A percentile compares a stretch with the other conserved stretches of the same genome.
These are phyloP conservation scores for Mesotaenium endlicherianum DNA, from an alignment of 139 green algal species.

Conservation along the genomic window DNA sequence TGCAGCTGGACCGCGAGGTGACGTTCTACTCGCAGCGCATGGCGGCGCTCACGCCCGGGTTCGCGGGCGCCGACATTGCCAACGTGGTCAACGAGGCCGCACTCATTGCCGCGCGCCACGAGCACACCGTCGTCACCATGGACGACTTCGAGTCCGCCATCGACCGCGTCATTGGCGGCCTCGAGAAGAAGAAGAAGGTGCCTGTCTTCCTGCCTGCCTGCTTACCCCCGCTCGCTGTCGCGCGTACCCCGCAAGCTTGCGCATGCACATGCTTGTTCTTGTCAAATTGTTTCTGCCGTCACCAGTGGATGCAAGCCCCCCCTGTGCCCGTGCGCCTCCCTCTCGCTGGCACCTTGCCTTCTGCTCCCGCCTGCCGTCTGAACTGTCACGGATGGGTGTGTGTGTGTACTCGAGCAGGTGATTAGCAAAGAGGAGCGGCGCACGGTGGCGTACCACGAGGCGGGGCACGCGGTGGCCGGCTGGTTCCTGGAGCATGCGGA, in stretches of 20 bases:
- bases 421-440: conserved; percentile 81
- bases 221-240: neutral
- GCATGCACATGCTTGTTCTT: too few species aligned
- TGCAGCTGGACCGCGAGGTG: conserved; percentile 58
- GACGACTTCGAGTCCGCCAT: conserved; percentile 92
- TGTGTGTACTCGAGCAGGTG: too few species aligned
- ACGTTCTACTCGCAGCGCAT: conserved; percentile 81
- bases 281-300: too few species aligned
- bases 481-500: conserved; percentile 98
- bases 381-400: too few species aligned
- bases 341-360: too few species aligned
- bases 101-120: conserved; percentile 82
- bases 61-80: conserved; percentile 95
- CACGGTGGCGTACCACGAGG: conserved; percentile 97
- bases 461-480: conserved; percentile 86
- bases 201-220: too few species aligned
- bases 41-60: conserved; percentile 92
- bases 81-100: conserved; percentile 98
- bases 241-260: neutral
- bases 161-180: conserved; percentile 94
- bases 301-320: too few species aligned
- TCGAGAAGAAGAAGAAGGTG: conserved; percentile 99
- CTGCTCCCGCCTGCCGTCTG: too few species aligned
- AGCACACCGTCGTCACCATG: conserved; percentile 65
- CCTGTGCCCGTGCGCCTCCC: too few species aligned